These are phyloP conservation scores for Russula vinacea DNA, from an alignment of 768 basidiomycete genomes.

Conservation along the genomic window DNA sequence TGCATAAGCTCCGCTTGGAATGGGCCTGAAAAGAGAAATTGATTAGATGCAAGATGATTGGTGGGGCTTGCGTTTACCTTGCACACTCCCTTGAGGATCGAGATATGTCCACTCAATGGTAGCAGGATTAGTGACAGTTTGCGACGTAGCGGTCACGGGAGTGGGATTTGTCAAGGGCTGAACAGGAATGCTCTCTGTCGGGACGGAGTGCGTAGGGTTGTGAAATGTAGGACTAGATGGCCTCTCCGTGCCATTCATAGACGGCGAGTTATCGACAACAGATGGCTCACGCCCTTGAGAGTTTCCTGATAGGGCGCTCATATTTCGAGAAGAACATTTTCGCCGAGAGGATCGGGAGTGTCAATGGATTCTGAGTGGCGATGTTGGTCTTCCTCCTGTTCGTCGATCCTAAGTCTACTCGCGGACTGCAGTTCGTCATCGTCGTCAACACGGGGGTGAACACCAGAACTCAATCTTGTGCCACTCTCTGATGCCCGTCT, in stretches of 20 bases:
- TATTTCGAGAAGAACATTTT: conserved; percentile 2
- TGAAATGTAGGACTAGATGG: neutral
- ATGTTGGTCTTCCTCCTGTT: conserved; percentile 49
- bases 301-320: neutral
- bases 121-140: conserved; percentile 51
- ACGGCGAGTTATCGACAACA: conserved; percentile 3
- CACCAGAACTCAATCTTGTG: conserved; percentile 42
- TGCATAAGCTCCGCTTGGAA: conserved; percentile 90
- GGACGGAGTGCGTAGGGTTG: conserved; percentile 6
- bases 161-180: conserved; percentile 3
- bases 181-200: conserved; percentile 4
- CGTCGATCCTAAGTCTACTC: conserved; percentile 52
- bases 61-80: conserved; percentile 53
- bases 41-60: conserved; percentile 6
- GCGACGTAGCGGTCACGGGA: conserved; percentile 34
- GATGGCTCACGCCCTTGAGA: conserved; percentile 3
- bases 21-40: conserved; percentile 54
- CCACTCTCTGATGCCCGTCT: conserved; percentile 59
- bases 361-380: neutral
- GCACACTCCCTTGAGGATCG: conserved; percentile 86
- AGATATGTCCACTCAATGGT: conserved; percentile 87
- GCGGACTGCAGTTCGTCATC: conserved; percentile 42
- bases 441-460: conserved; percentile 40
- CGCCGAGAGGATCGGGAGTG: neutral
- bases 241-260: conserved; percentile 13